These are phyloP conservation scores for Pythium utonaiense DNA, from an alignment of 352 stramenopile genomes.

Conservation along the genomic window DNA sequence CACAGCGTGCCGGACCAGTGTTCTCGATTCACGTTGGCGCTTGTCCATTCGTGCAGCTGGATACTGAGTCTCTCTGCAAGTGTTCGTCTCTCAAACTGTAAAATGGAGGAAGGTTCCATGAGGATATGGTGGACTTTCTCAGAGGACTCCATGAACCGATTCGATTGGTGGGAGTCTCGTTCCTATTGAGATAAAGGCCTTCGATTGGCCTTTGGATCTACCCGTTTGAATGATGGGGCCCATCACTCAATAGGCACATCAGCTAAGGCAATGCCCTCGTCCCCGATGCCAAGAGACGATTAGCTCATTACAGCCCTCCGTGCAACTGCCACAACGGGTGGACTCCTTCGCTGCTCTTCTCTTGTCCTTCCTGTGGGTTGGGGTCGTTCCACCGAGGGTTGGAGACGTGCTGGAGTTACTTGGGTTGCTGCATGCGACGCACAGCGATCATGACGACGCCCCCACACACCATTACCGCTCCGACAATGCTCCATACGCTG, in stretches of 20 bases:
- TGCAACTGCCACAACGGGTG: neutral
- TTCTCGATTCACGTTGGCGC: neutral
- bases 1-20: neutral
- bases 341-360: too few relatives aligned
- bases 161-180: neutral
- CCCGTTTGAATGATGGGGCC: neutral
- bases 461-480: slow-evolving; percentile 32
- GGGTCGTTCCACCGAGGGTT: too few relatives aligned
- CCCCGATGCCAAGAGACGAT: neutral
- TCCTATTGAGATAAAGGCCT: neutral
- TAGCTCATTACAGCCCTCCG: too few relatives aligned
- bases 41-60: too few relatives aligned
- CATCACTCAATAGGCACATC: neutral
- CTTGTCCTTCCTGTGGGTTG: too few relatives aligned
- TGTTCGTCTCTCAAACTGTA: too few relatives aligned
- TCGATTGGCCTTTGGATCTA: neutral
- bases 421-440: slow-evolving; percentile 11
- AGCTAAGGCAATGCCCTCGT: neutral
- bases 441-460: slow-evolving; percentile 32
- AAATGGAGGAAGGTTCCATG: neutral
- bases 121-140: neutral
- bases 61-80: too few relatives aligned
- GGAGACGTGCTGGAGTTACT: neutral
- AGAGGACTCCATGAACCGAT: neutral
- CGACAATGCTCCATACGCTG: slow-evolving; percentile 42